Base-by-base conservation (phyloP, 2,329 filamentous ascomycete species). In the Penicillium fuscoglaucum region DNA sequence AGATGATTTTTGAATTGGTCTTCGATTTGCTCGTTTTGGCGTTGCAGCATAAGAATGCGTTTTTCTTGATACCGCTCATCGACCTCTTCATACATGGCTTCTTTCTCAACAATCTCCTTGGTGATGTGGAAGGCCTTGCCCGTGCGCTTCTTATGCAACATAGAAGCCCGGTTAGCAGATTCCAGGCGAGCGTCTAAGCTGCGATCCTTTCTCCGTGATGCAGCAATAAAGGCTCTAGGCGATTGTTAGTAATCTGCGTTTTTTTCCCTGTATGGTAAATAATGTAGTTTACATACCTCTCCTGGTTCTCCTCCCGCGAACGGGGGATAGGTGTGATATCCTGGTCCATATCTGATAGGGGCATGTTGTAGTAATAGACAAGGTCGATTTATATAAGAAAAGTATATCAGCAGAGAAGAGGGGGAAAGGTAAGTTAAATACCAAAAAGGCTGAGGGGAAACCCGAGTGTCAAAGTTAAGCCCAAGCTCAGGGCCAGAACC, bases 11-110 rank as follows among this genome's bases (percentile, higher is more conserved):
- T 68, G 54, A 76, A 73, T 46, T 75, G 70, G 49, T 70, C 68
- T 58, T 76, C 71, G 48, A 76, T 70, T 59, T 74, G 69, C 64
- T 69, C 63, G 58, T 72, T 75, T 61, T 76, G 74, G 5, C 68
- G 71, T 41, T 75, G 72, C 48, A 76, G 65, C 67, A 75, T 73
- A n/a, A 69, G 70, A 43, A 74, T 70, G 33, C 74, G 71, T 57
- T 76, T 76, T 52, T 75, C 73, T 55, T 75, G 72, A 49, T 75
- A 75, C 57, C 93, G 90, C 66, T 96, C 90, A 53, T 96, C 92
- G 70, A 96, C 90, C 74, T 96, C 93, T 70, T 96, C 92, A 71
- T 97, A 97, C 91, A 96, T 96, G 73, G 96, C 91, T 73, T 96
- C 93, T 62, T 91, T 92, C 66, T 90, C 80, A 13, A 96, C 92